Evolutionary conservation across 2,329 filamentous ascomycete species (phyloP), one percentile per base, ranked within the genome.

Genomic region (Karstenula rhodostoma): DNA sequence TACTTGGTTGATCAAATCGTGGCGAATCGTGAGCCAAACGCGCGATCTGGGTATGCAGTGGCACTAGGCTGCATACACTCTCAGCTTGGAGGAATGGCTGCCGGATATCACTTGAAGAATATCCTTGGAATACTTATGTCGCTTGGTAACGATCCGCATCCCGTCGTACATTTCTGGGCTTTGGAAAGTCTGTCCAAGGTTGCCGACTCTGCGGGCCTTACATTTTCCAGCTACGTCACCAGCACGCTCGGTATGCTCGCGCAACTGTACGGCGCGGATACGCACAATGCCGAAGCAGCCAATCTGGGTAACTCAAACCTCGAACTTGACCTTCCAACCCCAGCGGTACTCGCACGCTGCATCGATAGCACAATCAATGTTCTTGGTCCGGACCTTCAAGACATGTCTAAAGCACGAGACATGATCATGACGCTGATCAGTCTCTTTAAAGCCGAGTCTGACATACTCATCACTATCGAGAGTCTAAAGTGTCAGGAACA

Each of bases 61-160:
- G 93, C 95, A 13, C 82, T 99, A 32, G 95, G 95, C 9, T 91
- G 90, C 58, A 98, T 99, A 54, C 94, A 99, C 79, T 91, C 93
- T 19, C 93, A 97, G 76, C 91, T 99, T 35, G 96, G 95, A 59
- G 94, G 95, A 58, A 98, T 99, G 94, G 95, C 95, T 56, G 95
- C 95, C 57, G 93, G 94, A 3, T 93, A 95, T 70, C 95, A 99
- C 75, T 84, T 99, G 53, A 98, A 98, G 81, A 97, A 93, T 1
- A 97, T 99, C 52, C 86, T 97, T n/a, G 91, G 94, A 19, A 96
- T 99, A 42, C 82, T 99, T n/a, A 96, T 98, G 91, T 98, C 95
- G 8, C 85, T 99, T 10, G 94, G 93, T 76, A 97, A 94, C 68
- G 95, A 99, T 73, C 92, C 94, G 22, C 95, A 99, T 75, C 94